Percentiles rank a stretch among this genome's conserved stretches.
These are phyloP conservation scores for Hypoxylon sp. DNA, from an alignment of 2,329 filamentous ascomycete genomes.

Conservation along the genomic window DNA sequence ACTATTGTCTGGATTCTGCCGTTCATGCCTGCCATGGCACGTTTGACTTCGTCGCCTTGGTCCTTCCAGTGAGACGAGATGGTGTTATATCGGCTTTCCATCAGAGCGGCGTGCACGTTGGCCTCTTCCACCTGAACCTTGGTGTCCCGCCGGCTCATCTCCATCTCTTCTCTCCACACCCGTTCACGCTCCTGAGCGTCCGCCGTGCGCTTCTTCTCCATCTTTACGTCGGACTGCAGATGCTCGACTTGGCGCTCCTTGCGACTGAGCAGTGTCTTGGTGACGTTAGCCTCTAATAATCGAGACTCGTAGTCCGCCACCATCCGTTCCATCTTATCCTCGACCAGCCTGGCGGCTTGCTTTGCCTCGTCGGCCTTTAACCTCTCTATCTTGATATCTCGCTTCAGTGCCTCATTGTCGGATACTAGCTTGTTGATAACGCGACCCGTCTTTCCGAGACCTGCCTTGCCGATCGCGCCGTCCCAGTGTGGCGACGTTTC, in stretches of 20 bases:
- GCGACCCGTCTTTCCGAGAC: slow-evolving; percentile 75
- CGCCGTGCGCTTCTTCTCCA: slow-evolving; percentile 68
- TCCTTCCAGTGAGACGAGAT: slow-evolving; percentile 73
- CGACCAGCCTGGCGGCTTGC: slow-evolving; percentile 70
- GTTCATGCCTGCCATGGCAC: slow-evolving; percentile 57
- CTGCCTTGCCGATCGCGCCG: slow-evolving; percentile 73
- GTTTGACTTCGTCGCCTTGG: slow-evolving; percentile 68
- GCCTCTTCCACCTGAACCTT: slow-evolving; percentile 72
- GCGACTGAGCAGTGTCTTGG: slow-evolving; percentile 72
- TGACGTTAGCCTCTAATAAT: slow-evolving; percentile 74
- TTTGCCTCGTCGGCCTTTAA: slow-evolving; percentile 74
- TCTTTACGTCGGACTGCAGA: slow-evolving; percentile 68
- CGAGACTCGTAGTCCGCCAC: slow-evolving; percentile 73
- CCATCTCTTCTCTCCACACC: slow-evolving; percentile 69
- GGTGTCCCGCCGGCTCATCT: slow-evolving; percentile 66
- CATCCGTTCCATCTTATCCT: slow-evolving; percentile 75
- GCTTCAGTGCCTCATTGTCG: slow-evolving; percentile 79
- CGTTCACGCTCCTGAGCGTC: slow-evolving; percentile 67
- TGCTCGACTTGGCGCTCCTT: slow-evolving; percentile 79
- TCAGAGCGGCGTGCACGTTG: slow-evolving; percentile 68
- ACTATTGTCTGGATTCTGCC: slow-evolving; percentile 63
- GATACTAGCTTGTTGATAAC: slow-evolving; percentile 84
- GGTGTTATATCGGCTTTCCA: slow-evolving; percentile 74
- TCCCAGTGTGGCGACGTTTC: slow-evolving; percentile 60
- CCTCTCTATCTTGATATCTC: slow-evolving; percentile 73